Conservation (phyloP, 2,329 filamentous ascomycete genomes). For the Graphium sp. region DNA sequence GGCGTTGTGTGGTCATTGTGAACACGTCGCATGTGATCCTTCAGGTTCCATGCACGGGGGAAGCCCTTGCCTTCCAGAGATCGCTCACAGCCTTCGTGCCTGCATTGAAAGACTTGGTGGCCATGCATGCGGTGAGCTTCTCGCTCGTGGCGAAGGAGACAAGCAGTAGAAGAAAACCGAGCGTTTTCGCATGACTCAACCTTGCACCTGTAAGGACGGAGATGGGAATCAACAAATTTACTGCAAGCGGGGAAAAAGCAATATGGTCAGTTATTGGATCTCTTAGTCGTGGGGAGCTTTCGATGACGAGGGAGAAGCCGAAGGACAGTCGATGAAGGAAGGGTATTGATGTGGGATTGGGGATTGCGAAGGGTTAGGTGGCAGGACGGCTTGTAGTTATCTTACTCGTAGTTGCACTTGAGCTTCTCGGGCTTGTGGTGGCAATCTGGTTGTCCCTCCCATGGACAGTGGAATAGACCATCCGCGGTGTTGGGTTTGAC, state of each 20-base stretch:
- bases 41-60: slow-evolving; percentile 86
- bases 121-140: slow-evolving; percentile 94
- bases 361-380: background rate
- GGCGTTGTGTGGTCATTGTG: slow-evolving; percentile 44
- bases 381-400: slow-evolving; percentile 6
- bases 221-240: slow-evolving; percentile 93
- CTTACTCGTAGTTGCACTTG: slow-evolving; percentile 98
- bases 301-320: no score
- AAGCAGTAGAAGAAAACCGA: slow-evolving; percentile 88
- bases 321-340: no score
- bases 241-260: slow-evolving; percentile 26
- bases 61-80: slow-evolving; percentile 73
- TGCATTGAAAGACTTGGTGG: slow-evolving; percentile 83
- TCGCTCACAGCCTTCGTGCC: slow-evolving; percentile 75
- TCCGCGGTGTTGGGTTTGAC: slow-evolving; percentile 45
- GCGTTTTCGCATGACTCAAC: slow-evolving; percentile 65
- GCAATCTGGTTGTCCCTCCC: slow-evolving; percentile 54
- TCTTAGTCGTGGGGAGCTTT: no score
- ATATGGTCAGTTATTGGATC: no score
- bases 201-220: slow-evolving; percentile 95
- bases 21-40: slow-evolving; percentile 93
- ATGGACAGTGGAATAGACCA: slow-evolving; percentile 88
- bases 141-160: slow-evolving; percentile 83
- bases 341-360: no score
- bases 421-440: slow-evolving; percentile 88